These are phyloP conservation scores for Aspergillus quadrilineatus DNA, from an alignment of 2,329 filamentous ascomycete genomes.

Conservation along the genomic window DNA sequence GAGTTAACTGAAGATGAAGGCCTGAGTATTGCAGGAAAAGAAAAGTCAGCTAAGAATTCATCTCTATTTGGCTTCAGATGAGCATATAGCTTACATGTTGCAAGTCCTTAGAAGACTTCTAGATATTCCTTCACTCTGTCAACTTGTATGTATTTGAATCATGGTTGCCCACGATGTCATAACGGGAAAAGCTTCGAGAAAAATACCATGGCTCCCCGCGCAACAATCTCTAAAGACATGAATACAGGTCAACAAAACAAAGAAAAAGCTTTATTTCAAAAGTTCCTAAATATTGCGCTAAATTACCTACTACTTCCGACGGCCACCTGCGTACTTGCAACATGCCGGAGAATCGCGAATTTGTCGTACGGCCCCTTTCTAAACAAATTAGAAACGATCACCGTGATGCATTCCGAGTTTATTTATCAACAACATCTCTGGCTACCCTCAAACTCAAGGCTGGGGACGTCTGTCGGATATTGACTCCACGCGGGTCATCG, in stretches of 20 bases:
- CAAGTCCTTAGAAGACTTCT: too few species aligned
- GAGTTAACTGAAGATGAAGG: too few species aligned
- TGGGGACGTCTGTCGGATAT: conserved; percentile 57
- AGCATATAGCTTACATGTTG: too few species aligned
- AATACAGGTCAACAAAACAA: background rate
- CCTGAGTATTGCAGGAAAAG: too few species aligned
- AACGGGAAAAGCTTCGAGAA: background rate
- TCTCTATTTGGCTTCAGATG: too few species aligned
- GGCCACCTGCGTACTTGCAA: background rate
- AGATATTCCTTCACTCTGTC: too few species aligned
- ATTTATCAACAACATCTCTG: conserved; percentile 57
- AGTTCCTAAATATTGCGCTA: background rate
- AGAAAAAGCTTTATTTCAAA: background rate
- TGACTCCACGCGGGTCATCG: conserved; percentile 37
- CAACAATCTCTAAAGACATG: conserved; percentile 2
- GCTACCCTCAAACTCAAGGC: conserved; percentile 54
- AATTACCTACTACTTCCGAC: background rate
- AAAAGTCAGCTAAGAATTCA: too few species aligned
- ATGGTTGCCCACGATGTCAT: too few species aligned
- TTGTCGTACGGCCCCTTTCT: conserved; percentile 56
- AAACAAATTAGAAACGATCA: conserved; percentile 49
- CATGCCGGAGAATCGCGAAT: conserved; percentile 44
- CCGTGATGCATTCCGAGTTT: conserved; percentile 60
- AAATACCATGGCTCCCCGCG: too few species aligned
- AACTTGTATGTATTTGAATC: too few species aligned